Conservation (phyloP, 169 alveolate genomes). For the Eimeria zaria region DNA sequence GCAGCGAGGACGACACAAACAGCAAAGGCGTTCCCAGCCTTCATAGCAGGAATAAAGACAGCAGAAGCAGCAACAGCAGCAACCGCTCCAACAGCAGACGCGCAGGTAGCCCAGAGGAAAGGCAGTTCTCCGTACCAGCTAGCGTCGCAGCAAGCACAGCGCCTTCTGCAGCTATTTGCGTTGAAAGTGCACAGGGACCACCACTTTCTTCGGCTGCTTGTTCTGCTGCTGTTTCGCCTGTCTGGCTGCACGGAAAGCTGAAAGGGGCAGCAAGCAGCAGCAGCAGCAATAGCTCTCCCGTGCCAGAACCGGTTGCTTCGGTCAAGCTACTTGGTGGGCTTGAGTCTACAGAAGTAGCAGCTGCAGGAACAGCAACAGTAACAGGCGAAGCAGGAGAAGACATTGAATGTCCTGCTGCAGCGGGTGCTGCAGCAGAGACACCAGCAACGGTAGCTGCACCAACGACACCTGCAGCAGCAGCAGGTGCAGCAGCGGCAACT, state of each 20-base stretch:
- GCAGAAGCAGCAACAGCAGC: constrained; percentile 74
- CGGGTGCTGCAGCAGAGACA: not conserved
- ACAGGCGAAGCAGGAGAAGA: not conserved
- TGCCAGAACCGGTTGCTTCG: not conserved
- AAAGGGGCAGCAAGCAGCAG: not conserved
- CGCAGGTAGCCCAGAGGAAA: constrained; percentile 17
- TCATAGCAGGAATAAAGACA: constrained; percentile 23
- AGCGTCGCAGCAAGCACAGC: constrained; percentile 72
- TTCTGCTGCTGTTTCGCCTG: not conserved
- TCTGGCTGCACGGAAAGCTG: constrained; percentile 67
- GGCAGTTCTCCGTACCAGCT: constrained; percentile 29
- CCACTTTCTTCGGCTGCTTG: constrained; percentile 18
- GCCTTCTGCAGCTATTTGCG: constrained; percentile 64
- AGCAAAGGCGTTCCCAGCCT: not conserved
- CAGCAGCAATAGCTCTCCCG: not conserved
- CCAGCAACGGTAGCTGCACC: not conserved
- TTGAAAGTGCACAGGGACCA: constrained; percentile 16
- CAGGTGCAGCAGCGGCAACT: not conserved
- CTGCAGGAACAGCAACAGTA: not conserved
- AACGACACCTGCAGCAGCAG: not conserved
- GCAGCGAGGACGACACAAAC: constrained; percentile 50
- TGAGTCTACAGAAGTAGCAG: not conserved
- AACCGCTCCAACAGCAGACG: not conserved
- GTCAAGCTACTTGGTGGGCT: not conserved
- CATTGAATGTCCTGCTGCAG: not conserved